A percentile compares a stretch with the other conserved stretches of the same genome.
phyloP scores from a whole-genome alignment of 805 yeast genomes.

The Naumovozyma baii region DNA sequence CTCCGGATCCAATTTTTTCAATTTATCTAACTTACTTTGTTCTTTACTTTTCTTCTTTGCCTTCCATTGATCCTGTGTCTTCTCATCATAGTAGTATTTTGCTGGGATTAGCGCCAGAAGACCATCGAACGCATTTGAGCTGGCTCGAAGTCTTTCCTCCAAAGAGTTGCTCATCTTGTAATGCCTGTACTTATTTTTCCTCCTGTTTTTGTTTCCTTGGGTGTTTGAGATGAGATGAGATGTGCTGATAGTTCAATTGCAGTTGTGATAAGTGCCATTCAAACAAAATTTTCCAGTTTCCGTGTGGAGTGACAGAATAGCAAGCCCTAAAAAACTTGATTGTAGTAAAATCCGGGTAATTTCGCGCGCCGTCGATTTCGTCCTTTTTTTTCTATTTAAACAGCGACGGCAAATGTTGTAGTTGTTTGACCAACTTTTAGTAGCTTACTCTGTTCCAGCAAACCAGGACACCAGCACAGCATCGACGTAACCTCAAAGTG shows the following conservation, averaged over 20 bases:
- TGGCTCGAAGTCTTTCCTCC: constrained; percentile 69
- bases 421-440: too few species aligned
- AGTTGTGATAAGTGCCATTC: too few species aligned
- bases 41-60: constrained; percentile 66
- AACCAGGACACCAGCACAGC: too few species aligned
- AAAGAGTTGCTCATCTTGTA: constrained; percentile 45
- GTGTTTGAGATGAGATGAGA: neutral
- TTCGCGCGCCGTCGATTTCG: too few species aligned
- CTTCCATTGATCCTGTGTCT: constrained; percentile 83
- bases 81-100: constrained; percentile 85
- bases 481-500: too few species aligned
- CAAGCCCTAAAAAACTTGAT: too few species aligned
- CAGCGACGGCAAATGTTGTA: too few species aligned
- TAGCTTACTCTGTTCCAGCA: too few species aligned
- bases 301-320: neutral
- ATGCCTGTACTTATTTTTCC: neutral
- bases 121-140: constrained; percentile 79
- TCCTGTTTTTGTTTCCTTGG: neutral
- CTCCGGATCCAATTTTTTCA: constrained; percentile 67
- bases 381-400: too few species aligned
- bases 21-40: constrained; percentile 50
- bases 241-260: too few species aligned
- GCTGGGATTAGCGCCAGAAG: constrained; percentile 87
- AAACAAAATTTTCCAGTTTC: neutral
- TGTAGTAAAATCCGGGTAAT: too few species aligned